Conservation (phyloP, 2,329 filamentous ascomycete species). For the Trichoderma simmonsii region DNA sequence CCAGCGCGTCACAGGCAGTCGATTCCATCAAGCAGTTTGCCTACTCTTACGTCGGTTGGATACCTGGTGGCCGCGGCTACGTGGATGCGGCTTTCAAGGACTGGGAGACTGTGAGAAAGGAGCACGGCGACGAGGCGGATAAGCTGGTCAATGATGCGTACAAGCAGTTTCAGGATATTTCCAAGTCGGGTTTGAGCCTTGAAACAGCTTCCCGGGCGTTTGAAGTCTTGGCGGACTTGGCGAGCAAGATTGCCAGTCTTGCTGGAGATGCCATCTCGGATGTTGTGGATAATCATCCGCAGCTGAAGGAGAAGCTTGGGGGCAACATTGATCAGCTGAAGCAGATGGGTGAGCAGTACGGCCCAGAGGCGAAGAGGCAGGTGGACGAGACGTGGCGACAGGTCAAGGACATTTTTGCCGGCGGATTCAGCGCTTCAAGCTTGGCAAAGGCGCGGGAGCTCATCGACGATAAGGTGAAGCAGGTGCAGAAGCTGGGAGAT, state of each 20-base stretch:
- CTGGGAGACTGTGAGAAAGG: conserved; percentile 62
- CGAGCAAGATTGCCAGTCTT: conserved; percentile 57
- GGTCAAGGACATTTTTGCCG: conserved; percentile 60
- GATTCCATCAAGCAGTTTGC: conserved; percentile 63
- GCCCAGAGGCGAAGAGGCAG: conserved; percentile 74
- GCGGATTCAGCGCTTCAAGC: conserved; percentile 54
- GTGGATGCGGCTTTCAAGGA: conserved; percentile 69
- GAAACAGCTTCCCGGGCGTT: conserved; percentile 60
- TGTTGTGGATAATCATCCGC: conserved; percentile 69
- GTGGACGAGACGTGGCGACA: conserved; percentile 69
- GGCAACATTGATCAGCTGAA: conserved; percentile 66
- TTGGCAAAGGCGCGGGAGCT: conserved; percentile 57
- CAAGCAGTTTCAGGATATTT: conserved; percentile 60
- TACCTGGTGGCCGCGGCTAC: conserved; percentile 67
- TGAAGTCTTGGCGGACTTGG: conserved; percentile 60
- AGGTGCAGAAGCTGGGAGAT: conserved; percentile 65
- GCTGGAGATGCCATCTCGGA: conserved; percentile 61
- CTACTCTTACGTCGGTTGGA: conserved; percentile 66
- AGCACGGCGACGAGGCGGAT: conserved; percentile 68
- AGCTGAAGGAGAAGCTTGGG: conserved; percentile 69
- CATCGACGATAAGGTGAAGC: conserved; percentile 66
- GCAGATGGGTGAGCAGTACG: conserved; percentile 65
- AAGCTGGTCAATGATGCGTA: conserved; percentile 66
- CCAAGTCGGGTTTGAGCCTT: conserved; percentile 58
- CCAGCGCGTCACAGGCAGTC: conserved; percentile 64